A percentile compares a stretch with the other conserved stretches of the same genome.
These are phyloP conservation scores for Circinella minor DNA, from an alignment of 371 early-diverging fungal genomes.

Conservation along the genomic window DNA sequence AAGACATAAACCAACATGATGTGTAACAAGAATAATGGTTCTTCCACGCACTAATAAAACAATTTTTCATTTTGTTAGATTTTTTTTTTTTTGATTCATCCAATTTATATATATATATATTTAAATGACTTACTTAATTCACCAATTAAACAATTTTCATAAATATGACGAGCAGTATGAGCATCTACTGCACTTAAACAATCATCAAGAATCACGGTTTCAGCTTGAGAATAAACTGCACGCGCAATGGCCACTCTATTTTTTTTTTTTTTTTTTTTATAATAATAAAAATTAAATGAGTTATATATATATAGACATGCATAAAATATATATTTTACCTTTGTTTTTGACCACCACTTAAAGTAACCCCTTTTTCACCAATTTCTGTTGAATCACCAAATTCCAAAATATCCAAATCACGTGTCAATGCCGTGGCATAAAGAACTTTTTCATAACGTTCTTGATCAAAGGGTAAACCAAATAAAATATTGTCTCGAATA, in stretches of 20 bases:
- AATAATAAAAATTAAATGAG: too few species aligned
- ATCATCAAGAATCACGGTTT: conserved; percentile 77
- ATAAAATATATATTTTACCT: conserved; percentile 30
- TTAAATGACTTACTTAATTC: conserved; percentile 28
- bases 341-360: conserved; percentile 91
- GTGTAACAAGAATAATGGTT: conserved; percentile 87
- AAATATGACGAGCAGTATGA: conserved; percentile 85
- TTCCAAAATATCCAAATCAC: conserved; percentile 83
- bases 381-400: conserved; percentile 89
- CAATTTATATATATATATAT: too few species aligned
- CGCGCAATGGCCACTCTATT: conserved; percentile 73
- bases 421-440: conserved; percentile 72
- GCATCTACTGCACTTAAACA: conserved; percentile 85
- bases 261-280: conserved; percentile 11
- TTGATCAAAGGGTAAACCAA: conserved; percentile 74
- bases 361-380: conserved; percentile 87
- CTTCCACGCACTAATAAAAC: conserved; percentile 68
- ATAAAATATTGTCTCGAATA: conserved; percentile 82
- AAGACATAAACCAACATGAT: conserved; percentile 80
- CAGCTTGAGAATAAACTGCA: conserved; percentile 77
- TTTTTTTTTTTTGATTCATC: not conserved
- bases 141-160: conserved; percentile 69
- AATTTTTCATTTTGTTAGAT: too few species aligned
- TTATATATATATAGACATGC: too few species aligned
- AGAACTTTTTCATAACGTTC: conserved; percentile 67